phyloP scores from a whole-genome alignment of 192 early-diverging fungal genomes.

The Coemansia sp. region DNA sequence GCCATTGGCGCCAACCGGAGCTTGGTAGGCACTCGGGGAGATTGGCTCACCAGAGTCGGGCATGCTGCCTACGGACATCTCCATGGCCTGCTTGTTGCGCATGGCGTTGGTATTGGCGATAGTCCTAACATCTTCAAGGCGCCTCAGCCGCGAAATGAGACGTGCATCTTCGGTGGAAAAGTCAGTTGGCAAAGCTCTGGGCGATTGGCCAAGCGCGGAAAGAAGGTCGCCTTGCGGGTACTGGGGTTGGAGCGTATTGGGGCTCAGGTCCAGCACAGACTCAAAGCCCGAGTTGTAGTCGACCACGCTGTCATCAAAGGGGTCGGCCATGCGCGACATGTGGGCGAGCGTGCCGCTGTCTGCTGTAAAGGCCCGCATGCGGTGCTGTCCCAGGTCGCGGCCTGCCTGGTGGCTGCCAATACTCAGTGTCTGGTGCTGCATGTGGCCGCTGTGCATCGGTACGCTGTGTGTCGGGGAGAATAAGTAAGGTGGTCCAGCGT shows the following conservation, averaged over 20 bases:
- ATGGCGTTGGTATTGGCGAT: slow-evolving; percentile 44
- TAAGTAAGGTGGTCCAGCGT: slow-evolving; percentile 2
- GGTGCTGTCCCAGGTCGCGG: too few relatives aligned
- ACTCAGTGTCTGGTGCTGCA: neutral
- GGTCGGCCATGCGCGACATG: neutral
- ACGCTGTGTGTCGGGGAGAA: neutral
- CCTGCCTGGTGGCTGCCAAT: neutral
- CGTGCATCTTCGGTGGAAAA: slow-evolving; percentile 28
- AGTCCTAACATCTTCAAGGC: slow-evolving; percentile 42
- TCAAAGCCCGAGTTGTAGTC: neutral
- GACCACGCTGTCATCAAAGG: slow-evolving; percentile 1
- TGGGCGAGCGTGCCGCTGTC: slow-evolving; percentile 18
- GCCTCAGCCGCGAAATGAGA: slow-evolving; percentile 39
- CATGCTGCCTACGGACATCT: neutral
- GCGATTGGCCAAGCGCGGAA: neutral
- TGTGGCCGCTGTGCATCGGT: neutral
- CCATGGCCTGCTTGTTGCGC: slow-evolving; percentile 18
- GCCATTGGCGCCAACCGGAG: neutral
- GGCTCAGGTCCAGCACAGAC: neutral
- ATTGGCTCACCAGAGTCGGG: neutral
- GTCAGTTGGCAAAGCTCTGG: neutral
- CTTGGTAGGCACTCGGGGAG: too few relatives aligned
- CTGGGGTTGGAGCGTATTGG: neutral
- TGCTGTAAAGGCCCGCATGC: slow-evolving; percentile 28
- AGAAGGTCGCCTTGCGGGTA: neutral